Evolutionary conservation across 2,329 filamentous ascomycete genomes (phyloP).

Genomic region (Alternaria rosae): DNA sequence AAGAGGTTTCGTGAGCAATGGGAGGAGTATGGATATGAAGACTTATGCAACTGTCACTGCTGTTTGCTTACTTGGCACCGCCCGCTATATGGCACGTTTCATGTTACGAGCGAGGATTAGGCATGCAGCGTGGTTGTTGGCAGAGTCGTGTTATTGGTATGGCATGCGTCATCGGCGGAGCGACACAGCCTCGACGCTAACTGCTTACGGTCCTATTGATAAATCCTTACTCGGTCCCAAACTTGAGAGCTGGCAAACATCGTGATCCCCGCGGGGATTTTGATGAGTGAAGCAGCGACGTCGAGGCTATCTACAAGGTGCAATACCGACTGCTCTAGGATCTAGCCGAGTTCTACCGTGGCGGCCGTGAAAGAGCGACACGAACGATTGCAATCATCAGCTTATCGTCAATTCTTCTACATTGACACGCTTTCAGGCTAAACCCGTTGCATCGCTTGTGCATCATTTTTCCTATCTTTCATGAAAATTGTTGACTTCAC

Average conservation of each 20-base stretch:
- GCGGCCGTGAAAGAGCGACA: background rate
- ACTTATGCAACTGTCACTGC: background rate
- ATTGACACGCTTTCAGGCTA: background rate
- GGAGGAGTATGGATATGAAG: background rate
- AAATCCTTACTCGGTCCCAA: conserved; percentile 11
- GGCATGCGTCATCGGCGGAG: conserved; percentile 14
- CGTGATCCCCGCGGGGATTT: background rate
- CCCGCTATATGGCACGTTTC: conserved; percentile 11
- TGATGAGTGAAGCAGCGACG: background rate
- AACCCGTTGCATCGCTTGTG: background rate
- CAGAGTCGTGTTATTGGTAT: conserved; percentile 11
- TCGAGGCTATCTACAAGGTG: background rate
- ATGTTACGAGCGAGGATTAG: conserved; percentile 15
- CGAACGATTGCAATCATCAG: background rate
- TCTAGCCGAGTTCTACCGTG: background rate
- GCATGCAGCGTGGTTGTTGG: conserved; percentile 6
- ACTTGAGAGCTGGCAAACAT: background rate
- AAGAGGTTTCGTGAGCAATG: background rate
- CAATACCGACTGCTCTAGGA: background rate
- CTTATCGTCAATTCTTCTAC: background rate
- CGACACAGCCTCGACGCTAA: conserved; percentile 17
- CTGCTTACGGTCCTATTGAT: conserved; percentile 6
- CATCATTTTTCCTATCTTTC: background rate
- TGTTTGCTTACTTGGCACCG: background rate
- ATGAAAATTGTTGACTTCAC: background rate